Evolutionary conservation across 2,329 filamentous ascomycete species (phyloP).

Genomic region (Nannizzia gypsea): DNA sequence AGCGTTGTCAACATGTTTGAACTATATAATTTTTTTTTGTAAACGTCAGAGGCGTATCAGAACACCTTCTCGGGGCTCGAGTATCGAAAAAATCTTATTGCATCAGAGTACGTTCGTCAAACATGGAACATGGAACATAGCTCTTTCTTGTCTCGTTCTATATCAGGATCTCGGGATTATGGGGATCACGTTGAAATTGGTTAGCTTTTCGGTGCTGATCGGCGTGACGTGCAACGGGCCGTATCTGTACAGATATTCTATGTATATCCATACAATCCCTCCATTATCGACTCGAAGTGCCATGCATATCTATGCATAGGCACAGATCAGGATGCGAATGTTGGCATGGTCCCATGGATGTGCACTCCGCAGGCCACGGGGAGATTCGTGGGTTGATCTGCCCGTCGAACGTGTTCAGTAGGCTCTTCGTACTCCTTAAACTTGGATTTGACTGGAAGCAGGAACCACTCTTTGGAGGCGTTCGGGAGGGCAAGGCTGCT

Average conservation of each 20-base stretch:
- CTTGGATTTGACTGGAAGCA: background rate
- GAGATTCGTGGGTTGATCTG: background rate
- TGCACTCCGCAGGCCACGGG: background rate
- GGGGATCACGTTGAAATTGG: background rate
- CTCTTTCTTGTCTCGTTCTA: background rate
- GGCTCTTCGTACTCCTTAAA: background rate
- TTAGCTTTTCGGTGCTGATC: constrained; percentile 4
- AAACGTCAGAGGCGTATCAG: background rate
- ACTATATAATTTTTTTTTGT: background rate
- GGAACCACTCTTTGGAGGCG: background rate
- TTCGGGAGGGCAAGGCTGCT: background rate
- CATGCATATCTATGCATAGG: background rate
- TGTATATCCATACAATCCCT: background rate
- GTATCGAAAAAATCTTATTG: background rate
- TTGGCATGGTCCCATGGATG: background rate
- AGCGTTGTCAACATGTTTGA: background rate
- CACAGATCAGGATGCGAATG: background rate
- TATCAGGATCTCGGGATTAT: constrained; percentile 3
- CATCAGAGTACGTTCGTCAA: background rate
- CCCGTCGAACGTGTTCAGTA: background rate
- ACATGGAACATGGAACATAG: background rate
- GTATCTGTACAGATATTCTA: background rate
- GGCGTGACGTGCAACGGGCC: constrained; percentile 3
- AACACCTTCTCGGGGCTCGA: background rate
- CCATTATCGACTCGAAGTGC: background rate